phyloP scores from a whole-genome alignment of 2,329 filamentous ascomycete species.

The Aspergillus flavus region DNA sequence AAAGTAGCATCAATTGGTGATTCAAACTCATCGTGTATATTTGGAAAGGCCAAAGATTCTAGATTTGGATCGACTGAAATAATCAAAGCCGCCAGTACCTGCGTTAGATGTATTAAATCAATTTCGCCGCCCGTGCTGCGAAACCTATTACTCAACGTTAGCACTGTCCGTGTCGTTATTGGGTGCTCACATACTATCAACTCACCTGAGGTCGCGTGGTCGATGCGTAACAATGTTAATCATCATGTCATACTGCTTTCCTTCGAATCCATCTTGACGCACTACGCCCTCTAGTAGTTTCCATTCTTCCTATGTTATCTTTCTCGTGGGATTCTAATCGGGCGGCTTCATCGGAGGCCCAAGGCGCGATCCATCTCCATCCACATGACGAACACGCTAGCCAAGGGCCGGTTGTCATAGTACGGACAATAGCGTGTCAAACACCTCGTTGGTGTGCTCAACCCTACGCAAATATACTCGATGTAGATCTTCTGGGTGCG shows the following conservation, averaged over 20 bases:
- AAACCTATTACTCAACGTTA: background rate
- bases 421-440: background rate
- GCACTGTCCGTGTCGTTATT: no score
- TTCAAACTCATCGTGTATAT: background rate
- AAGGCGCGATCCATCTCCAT: background rate
- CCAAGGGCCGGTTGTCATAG: background rate
- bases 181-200: background rate
- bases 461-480: background rate
- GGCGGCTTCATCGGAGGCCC: background rate
- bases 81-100: background rate
- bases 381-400: background rate
- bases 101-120: background rate
- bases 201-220: background rate
- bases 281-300: background rate
- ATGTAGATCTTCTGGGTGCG: background rate
- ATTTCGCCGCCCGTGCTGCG: no score
- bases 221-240: background rate
- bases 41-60: background rate
- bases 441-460: background rate
- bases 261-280: background rate
- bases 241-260: background rate
- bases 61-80: background rate
- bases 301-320: background rate
- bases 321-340: background rate
- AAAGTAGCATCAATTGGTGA: background rate